phyloP scores from a whole-genome alignment of 2,329 filamentous ascomycete genomes.

The Orbilia brochopaga region DNA sequence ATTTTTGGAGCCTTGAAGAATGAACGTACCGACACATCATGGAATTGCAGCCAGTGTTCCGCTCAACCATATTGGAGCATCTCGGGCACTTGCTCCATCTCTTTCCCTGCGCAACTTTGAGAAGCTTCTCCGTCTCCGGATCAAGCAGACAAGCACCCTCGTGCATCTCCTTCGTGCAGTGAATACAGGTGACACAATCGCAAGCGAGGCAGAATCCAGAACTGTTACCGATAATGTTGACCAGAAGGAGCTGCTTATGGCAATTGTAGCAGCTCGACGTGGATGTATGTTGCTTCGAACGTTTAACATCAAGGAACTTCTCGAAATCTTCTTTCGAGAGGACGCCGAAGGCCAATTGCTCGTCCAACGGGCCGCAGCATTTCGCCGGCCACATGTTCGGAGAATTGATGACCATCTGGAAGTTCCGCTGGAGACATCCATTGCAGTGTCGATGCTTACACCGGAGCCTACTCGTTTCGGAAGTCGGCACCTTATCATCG shows the following conservation, averaged over 20 bases:
- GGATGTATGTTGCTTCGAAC: conserved; percentile 33
- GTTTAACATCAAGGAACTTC: conserved; percentile 33
- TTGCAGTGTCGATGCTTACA: conserved; percentile 46
- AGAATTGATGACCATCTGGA: conserved; percentile 37
- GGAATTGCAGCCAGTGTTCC: conserved; percentile 43
- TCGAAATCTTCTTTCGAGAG: conserved; percentile 28
- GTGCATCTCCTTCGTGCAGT: conserved; percentile 44
- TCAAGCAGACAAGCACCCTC: conserved; percentile 44
- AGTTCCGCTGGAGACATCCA: conserved; percentile 34
- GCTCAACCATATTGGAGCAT: conserved; percentile 49
- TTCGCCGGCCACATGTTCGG: conserved; percentile 38
- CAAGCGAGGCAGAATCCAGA: conserved; percentile 32
- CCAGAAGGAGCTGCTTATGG: conserved; percentile 1
- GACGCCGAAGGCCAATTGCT: conserved; percentile 12
- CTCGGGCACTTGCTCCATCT: conserved; percentile 48
- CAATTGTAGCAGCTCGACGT: conserved; percentile 31
- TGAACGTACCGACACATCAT: conserved; percentile 42
- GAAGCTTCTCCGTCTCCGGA: conserved; percentile 42
- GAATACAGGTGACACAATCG: conserved; percentile 40
- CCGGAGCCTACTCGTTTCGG: conserved; percentile 14
- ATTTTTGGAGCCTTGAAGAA: too few species aligned
- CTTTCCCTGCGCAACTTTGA: conserved; percentile 42
- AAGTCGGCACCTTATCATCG: conserved; percentile 23
- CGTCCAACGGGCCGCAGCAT: conserved; percentile 36
- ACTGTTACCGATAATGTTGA: conserved; percentile 30